Base-by-base conservation (phyloP, 2,329 filamentous ascomycete species). In the Drechslerella coelobrocha region DNA sequence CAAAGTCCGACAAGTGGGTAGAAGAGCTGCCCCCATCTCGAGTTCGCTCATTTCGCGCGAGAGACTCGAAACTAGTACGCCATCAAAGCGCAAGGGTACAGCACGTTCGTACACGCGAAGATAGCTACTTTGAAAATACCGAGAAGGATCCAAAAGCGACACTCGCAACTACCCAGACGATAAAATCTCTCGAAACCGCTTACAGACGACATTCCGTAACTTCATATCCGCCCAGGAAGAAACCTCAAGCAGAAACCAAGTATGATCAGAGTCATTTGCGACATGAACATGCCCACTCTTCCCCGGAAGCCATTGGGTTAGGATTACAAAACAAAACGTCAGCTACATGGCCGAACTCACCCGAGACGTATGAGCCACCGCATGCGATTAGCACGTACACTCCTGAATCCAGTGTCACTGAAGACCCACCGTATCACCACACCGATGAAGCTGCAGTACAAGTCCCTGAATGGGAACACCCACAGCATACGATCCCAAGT, bases 201-300 rank as follows among this genome's bases (percentile, higher is more conserved):
- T 69, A 69, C 39, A 62, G 51, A 26, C 26, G 65, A 23, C 57
- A 52, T n/a, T 69, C 65, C 12, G 27, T 69, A 6, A 68, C 48
- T 21, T 61, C 60, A 4, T 56, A 41, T 12, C 52, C 57, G 17
- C 65, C 57, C 14, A 56, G 47, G 23, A 9, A 3, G n/a, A 2
- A 8, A n/a, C 12, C 27, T 3, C 65, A 62, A 27, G 41, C 7
- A n/a, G 65, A 56, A 48, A 43, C 39, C 34, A 52, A 53, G 19
- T 45, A 21, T n/a, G 45, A 41, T 10, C 51, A 54, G 12, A 57
- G 27, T 9, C 39, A 62, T 17, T 19, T 37, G 21, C 51, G 50
- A 10, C 57, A 62, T 14, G 65, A 69, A 43, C 53, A 57, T 37
- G 37, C 52, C 1, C 65, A 53, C 19, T 6, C 31, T 12, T 21